phyloP scores from a whole-genome alignment of 306 rosid species.

The Coriaria nepalensis region DNA sequence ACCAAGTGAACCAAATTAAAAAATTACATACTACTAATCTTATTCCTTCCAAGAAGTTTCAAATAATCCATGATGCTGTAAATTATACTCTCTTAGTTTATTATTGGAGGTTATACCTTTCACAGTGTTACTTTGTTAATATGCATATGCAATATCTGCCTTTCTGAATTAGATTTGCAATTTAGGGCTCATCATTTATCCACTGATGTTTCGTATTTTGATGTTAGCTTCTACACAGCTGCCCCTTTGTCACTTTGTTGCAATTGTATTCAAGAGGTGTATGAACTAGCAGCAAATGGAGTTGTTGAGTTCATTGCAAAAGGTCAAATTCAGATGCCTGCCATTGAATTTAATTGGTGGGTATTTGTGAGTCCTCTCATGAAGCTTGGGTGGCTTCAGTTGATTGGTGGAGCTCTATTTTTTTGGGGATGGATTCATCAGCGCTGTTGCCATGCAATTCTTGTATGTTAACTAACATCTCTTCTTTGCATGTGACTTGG shows the following conservation, averaged over 20 bases:
- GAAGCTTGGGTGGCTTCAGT: slow-evolving; percentile 61
- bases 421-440: slow-evolving; percentile 91
- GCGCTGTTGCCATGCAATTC: slow-evolving; percentile 57
- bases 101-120: no score
- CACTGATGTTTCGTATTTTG: slow-evolving; percentile 24
- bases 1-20: no score
- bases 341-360: slow-evolving; percentile 38
- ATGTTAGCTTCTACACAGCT: slow-evolving; percentile 69
- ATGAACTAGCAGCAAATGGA: slow-evolving; percentile 26
- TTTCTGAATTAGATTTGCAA: no score
- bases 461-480: slow-evolving; percentile 44
- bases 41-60: no score
- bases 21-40: no score
- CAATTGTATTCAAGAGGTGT: slow-evolving; percentile 45
- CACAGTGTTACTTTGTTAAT: no score
- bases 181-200: no score
- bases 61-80: no score
- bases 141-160: no score
- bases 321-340: slow-evolving; percentile 53
- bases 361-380: slow-evolving; percentile 38
- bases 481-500: no score
- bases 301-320: slow-evolving; percentile 49
- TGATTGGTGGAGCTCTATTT: slow-evolving; percentile 62
- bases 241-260: slow-evolving; percentile 82
- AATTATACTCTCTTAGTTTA: no score